Evolutionary conservation across 2,329 filamentous ascomycete species (phyloP).

Genomic region (Hortaea sp.): DNA sequence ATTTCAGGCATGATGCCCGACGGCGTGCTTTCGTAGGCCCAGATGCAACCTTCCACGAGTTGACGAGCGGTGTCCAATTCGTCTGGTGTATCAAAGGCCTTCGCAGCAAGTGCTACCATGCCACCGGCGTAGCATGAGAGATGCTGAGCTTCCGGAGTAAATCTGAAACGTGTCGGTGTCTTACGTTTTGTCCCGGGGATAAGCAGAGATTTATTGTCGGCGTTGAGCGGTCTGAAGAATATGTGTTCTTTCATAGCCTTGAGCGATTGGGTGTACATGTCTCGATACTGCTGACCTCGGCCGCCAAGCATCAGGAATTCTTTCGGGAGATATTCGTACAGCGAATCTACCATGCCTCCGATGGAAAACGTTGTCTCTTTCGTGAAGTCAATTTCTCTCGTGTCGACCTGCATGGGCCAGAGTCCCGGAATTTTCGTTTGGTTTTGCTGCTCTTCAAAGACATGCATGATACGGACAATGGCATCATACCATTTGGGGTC

Average conservation of each 20-base stretch:
- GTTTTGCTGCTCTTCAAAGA: conserved; percentile 33
- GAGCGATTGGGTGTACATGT: conserved; percentile 39
- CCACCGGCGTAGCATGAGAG: conserved; percentile 52
- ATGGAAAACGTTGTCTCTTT: conserved; percentile 29
- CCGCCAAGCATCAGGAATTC: conserved; percentile 37
- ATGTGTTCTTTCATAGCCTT: conserved; percentile 39
- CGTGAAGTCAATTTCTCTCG: conserved; percentile 30
- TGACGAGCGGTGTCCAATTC: conserved; percentile 48
- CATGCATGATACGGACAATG: conserved; percentile 30
- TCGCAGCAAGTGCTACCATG: conserved; percentile 52
- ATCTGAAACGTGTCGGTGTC: conserved; percentile 5
- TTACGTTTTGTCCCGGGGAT: conserved; percentile 32
- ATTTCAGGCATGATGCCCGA: conserved; percentile 53
- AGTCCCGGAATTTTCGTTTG: conserved; percentile 35
- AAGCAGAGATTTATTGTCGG: conserved; percentile 36
- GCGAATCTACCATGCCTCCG: conserved; percentile 26
- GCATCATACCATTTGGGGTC: conserved; percentile 39
- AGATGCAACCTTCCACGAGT: conserved; percentile 51
- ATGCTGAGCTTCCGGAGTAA: conserved; percentile 46
- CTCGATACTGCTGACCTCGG: conserved; percentile 29
- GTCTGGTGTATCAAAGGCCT: conserved; percentile 44
- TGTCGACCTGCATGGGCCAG: conserved; percentile 38
- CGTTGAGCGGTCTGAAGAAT: conserved; percentile 39
- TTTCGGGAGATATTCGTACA: conserved; percentile 37
- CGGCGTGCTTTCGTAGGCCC: conserved; percentile 48